Conservation (phyloP, 2,329 filamentous ascomycete genomes). For the Colletotrichum melonis region DNA sequence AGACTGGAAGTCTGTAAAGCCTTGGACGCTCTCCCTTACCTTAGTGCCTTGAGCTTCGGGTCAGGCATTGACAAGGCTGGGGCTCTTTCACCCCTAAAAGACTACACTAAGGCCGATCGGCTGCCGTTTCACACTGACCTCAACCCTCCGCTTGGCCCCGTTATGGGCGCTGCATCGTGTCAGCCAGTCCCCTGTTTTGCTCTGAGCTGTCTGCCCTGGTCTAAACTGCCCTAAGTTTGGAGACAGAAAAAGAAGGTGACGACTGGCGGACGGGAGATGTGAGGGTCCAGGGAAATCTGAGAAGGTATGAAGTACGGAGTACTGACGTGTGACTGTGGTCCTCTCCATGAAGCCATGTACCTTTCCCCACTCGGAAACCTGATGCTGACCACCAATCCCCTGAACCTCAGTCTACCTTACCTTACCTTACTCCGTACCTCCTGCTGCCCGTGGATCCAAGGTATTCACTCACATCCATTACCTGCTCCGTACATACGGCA, state of each 20-base stretch:
- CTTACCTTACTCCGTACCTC: no score
- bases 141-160: slow-evolving; percentile 32
- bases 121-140: slow-evolving; percentile 35
- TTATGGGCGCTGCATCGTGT: slow-evolving; percentile 27
- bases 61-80: neutral
- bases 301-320: neutral
- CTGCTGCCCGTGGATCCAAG: no score
- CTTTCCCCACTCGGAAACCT: slow-evolving; percentile 20
- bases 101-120: slow-evolving; percentile 24
- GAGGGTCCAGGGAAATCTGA: neutral
- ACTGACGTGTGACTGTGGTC: slow-evolving; percentile 2
- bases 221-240: neutral
- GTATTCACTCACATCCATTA: neutral
- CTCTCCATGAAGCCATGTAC: slow-evolving; percentile 19
- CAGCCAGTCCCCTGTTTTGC: slow-evolving; percentile 27
- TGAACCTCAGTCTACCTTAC: neutral
- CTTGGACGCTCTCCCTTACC: neutral
- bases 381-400: slow-evolving; percentile 7
- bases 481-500: neutral
- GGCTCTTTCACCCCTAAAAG: slow-evolving; percentile 12
- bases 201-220: slow-evolving; percentile 3
- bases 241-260: neutral
- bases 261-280: neutral
- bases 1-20: neutral
- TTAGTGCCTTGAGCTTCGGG: neutral